Evolutionary conservation across 306 rosid genomes (phyloP).

Genomic region (Cicer arietinum): DNA sequence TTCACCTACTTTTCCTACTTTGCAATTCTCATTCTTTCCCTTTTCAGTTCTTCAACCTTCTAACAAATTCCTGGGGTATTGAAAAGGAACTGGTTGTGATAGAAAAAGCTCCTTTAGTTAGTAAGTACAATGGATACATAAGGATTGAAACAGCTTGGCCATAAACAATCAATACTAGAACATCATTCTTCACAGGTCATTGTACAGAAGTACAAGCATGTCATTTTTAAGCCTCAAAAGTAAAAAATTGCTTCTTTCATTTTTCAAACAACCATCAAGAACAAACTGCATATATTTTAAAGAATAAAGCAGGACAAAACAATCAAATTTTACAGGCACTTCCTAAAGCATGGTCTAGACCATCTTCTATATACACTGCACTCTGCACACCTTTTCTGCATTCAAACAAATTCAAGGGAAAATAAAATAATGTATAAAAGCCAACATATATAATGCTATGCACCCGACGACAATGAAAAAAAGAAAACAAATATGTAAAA

Average conservation of each 20-base stretch:
- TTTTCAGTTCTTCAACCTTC: neutral
- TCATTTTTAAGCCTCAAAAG: conserved; percentile 16
- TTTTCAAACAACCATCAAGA: conserved; percentile 49
- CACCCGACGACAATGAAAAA: conserved; percentile 39
- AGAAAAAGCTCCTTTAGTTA: neutral
- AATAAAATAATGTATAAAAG: conserved; percentile 32
- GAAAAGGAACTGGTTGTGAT: conserved; percentile 13
- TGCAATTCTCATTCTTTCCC: neutral
- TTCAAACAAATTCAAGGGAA: conserved; percentile 57
- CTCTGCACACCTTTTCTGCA: conserved; percentile 52
- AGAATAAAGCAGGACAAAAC: conserved; percentile 48
- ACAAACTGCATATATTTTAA: conserved; percentile 51
- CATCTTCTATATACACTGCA: conserved; percentile 66
- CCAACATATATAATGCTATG: conserved; percentile 47
- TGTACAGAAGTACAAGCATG: conserved; percentile 21
- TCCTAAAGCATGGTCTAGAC: conserved; percentile 55
- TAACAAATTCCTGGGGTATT: neutral
- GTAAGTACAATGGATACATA: conserved; percentile 3
- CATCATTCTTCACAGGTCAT: conserved; percentile 10
- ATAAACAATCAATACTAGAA: conserved; percentile 22
- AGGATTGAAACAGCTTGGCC: neutral
- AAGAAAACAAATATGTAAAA: conserved; percentile 41
- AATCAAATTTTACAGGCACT: conserved; percentile 48
- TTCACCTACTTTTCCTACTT: conserved; percentile 10
- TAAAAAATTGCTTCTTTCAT: conserved; percentile 45